Evolutionary conservation across 2,329 filamentous ascomycete genomes (phyloP).

Genomic region (Diplodia intermedia): DNA sequence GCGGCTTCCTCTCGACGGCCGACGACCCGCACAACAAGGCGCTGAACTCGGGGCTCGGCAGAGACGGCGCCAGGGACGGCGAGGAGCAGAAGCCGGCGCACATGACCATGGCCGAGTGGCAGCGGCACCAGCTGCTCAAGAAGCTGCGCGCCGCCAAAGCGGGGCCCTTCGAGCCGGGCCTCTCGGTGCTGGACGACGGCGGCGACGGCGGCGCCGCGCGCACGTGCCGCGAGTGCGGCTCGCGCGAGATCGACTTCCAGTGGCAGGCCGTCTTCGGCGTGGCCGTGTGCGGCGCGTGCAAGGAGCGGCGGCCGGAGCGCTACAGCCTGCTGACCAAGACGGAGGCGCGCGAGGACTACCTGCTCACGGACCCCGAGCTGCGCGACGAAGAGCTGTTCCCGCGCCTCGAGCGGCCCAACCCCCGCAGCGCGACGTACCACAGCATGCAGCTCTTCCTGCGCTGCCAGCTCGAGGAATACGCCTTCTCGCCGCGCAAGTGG

Average conservation of each 20-base stretch:
- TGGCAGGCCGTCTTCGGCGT: constrained; percentile 86
- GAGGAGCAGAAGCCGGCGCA: constrained; percentile 76
- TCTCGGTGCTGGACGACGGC: constrained; percentile 69
- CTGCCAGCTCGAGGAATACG: constrained; percentile 93
- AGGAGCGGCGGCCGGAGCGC: constrained; percentile 87
- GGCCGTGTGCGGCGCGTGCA: constrained; percentile 80
- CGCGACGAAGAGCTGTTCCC: constrained; percentile 85
- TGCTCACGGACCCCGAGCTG: constrained; percentile 93
- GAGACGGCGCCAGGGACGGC: constrained; percentile 44
- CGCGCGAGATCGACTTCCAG: constrained; percentile 89
- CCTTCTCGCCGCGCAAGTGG: constrained; percentile 84
- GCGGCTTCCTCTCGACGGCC: constrained; percentile 87
- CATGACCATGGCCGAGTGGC: constrained; percentile 93
- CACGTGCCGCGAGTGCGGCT: constrained; percentile 79
- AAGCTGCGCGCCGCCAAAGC: constrained; percentile 75
- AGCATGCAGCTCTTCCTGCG: constrained; percentile 98
- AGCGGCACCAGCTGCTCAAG: constrained; percentile 76
- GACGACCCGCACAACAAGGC: constrained; percentile 91
- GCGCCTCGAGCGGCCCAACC: constrained; percentile 87
- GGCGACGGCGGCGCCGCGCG: constrained; percentile 46
- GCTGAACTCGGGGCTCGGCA: constrained; percentile 60
- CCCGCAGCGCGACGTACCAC: constrained; percentile 94
- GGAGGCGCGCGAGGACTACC: constrained; percentile 92
- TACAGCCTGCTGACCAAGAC: constrained; percentile 97
- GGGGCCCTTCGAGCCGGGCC: constrained; percentile 85